Base-by-base conservation (phyloP, 495 filamentous ascomycete genomes). In the Hypoxylon intermedium region DNA sequence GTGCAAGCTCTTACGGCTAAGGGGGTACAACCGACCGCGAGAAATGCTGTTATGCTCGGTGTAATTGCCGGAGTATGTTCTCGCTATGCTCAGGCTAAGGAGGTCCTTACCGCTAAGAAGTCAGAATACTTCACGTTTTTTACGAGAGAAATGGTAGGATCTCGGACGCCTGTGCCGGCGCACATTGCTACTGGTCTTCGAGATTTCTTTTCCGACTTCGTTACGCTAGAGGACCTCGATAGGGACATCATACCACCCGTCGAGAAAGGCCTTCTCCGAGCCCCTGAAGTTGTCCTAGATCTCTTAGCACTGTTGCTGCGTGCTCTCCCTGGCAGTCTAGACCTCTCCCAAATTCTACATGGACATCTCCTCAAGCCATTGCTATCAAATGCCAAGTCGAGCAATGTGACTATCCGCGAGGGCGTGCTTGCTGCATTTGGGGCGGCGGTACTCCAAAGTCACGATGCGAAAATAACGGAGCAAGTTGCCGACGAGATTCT, bases 271-370 rank as follows among this genome's bases (percentile, higher is more conserved):
- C 83, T 98, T 33, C 72, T 98, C 34, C 83, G 94, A 72, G 86
- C 94, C 13, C 94, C 94, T 0, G 94, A 98, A 70, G 87, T 98
- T 28, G 86, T 96, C 9, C 77, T 97, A 20, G 88, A 89, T 54
- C 74, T 98, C 28, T 76, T 97, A 30, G 79, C 86, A 11, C 81
- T 86, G 2, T 75, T 97, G 26, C 78, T 94, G 59, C 70, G 77
- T 4, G 80, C 90, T 16, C 76, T 98, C 19, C 84, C 92, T 1
- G 69, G 76, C 26, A 75, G 77, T 0, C 77, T 96, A 53, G 93
- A 97, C 65, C 79, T 97, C 1, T 91, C 93, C 7, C 83, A 85
- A 38, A 70, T 89, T 6, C 76, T 96, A 13, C 81, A 80, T 30
- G 74, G 82, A 19, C 85, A 85, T 45, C 77, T 98, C 11, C 72